Evolutionary conservation across 2,329 filamentous ascomycete species (phyloP).

Genomic region (Hypoxylon sp.): DNA sequence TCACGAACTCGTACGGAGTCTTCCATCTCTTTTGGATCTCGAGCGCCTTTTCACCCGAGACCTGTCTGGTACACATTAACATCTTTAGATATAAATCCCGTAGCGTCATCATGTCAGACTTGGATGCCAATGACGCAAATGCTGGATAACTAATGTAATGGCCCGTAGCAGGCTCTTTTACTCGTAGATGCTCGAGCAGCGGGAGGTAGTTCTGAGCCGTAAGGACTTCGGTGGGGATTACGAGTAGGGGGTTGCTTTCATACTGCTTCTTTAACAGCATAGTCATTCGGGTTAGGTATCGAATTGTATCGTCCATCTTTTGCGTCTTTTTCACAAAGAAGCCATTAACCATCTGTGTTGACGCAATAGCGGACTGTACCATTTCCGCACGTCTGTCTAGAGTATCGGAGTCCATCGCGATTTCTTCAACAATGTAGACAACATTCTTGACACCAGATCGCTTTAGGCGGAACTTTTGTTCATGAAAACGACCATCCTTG

Average conservation of each 20-base stretch:
- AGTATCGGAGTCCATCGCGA: slow-evolving; percentile 69
- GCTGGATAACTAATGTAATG: slow-evolving; percentile 78
- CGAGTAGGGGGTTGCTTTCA: slow-evolving; percentile 67
- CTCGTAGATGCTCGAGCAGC: slow-evolving; percentile 71
- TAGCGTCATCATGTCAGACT: slow-evolving; percentile 80
- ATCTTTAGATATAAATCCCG: slow-evolving; percentile 85
- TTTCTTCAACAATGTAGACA: slow-evolving; percentile 84
- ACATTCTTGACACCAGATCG: slow-evolving; percentile 82
- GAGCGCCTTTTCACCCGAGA: slow-evolving; percentile 83
- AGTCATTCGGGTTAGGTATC: slow-evolving; percentile 81
- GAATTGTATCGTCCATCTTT: slow-evolving; percentile 83
- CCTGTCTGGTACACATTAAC: slow-evolving; percentile 83
- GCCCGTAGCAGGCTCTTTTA: slow-evolving; percentile 63
- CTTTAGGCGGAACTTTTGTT: slow-evolving; percentile 85
- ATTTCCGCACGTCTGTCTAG: slow-evolving; percentile 74
- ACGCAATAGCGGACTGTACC: slow-evolving; percentile 80
- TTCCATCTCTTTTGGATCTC: slow-evolving; percentile 85
- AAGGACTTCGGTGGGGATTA: slow-evolving; percentile 77
- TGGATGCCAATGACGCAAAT: slow-evolving; percentile 80
- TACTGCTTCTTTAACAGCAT: slow-evolving; percentile 76
- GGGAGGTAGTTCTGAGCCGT: slow-evolving; percentile 76
- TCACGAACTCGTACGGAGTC: slow-evolving; percentile 79
- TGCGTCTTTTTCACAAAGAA: slow-evolving; percentile 84
- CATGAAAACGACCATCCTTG: slow-evolving; percentile 85
- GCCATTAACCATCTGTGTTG: slow-evolving; percentile 82